Evolutionary conservation across 495 filamentous ascomycete species (phyloP).

Genomic region (Tuber aestivum): DNA sequence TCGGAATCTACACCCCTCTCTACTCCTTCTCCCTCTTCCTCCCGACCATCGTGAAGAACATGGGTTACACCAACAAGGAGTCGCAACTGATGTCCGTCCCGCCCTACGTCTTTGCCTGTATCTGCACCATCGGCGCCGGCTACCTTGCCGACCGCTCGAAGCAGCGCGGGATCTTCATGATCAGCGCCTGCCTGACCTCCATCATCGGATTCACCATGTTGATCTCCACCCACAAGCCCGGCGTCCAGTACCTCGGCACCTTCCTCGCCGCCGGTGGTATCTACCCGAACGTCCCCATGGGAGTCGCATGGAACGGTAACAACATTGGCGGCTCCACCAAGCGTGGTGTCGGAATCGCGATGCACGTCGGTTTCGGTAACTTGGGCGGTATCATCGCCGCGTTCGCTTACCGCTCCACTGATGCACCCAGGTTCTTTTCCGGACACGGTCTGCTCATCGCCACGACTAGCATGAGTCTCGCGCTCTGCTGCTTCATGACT

Average conservation of each 20-base stretch:
- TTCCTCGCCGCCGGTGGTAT: slow-evolving; percentile 63
- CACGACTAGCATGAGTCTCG: slow-evolving; percentile 48
- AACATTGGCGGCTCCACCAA: slow-evolving; percentile 78
- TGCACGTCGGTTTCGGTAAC: slow-evolving; percentile 76
- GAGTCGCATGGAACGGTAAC: slow-evolving; percentile 76
- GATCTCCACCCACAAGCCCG: slow-evolving; percentile 51
- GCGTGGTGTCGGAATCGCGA: slow-evolving; percentile 70
- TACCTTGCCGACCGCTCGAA: slow-evolving; percentile 45
- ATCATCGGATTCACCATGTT: slow-evolving; percentile 67
- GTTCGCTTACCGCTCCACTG: slow-evolving; percentile 59
- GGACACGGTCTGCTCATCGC: slow-evolving; percentile 55
- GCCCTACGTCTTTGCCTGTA: slow-evolving; percentile 49
- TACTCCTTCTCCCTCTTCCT: slow-evolving; percentile 49
- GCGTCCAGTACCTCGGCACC: slow-evolving; percentile 67
- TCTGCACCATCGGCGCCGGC: slow-evolving; percentile 46
- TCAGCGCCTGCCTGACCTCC: slow-evolving; percentile 43
- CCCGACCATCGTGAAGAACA: slow-evolving; percentile 51
- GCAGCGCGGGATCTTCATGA: slow-evolving; percentile 48
- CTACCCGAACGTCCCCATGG: slow-evolving; percentile 69
- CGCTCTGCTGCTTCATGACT: slow-evolving; percentile 52
- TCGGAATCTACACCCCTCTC: slow-evolving; percentile 44
- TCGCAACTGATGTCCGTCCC: slow-evolving; percentile 53
- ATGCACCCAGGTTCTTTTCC: slow-evolving; percentile 55
- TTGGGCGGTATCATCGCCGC: slow-evolving; percentile 65
- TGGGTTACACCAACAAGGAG: slow-evolving; percentile 49